Percentiles rank a stretch among this genome's conserved stretches.
Evolutionary conservation across 2,329 filamentous ascomycete species (phyloP).

Genomic region (Fusarium anthophilum): DNA sequence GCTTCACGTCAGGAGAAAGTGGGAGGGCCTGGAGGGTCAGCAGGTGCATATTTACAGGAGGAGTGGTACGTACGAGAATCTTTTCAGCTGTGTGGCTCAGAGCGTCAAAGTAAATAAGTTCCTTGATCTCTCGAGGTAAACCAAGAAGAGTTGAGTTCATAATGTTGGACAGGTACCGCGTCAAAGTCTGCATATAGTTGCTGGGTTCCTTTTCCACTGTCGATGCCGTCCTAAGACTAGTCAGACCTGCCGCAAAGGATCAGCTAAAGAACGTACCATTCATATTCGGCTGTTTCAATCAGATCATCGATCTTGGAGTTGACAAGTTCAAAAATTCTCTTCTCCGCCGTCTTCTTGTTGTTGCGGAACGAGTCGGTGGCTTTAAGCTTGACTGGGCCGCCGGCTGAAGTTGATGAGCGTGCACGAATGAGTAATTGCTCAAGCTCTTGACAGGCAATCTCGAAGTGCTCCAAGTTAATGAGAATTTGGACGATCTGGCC

Average conservation of each 20-base stretch:
- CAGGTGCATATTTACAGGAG: not conserved
- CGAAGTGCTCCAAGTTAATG: constrained; percentile 97
- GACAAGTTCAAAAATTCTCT: constrained; percentile 97
- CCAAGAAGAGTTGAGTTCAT: constrained; percentile 95
- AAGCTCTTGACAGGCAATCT: constrained; percentile 88
- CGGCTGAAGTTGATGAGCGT: constrained; percentile 81
- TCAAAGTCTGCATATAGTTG: constrained; percentile 95
- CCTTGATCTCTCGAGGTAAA: constrained; percentile 94
- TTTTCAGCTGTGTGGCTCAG: constrained; percentile 88
- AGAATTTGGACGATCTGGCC: constrained; percentile 98
- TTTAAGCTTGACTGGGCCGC: constrained; percentile 79
- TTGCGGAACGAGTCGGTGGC: constrained; percentile 88
- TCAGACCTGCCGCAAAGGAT: constrained; percentile 22
- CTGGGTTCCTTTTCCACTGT: constrained; percentile 77
- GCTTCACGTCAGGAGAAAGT: constrained; percentile 79
- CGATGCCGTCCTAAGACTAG: constrained; percentile 56
- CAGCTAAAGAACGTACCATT: constrained; percentile 68
- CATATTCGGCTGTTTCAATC: constrained; percentile 96
- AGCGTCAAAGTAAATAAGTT: constrained; percentile 97
- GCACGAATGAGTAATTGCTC: constrained; percentile 87
- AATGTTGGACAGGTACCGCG: constrained; percentile 91
- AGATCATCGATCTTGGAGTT: constrained; percentile 99
- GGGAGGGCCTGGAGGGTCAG: constrained; percentile 70
- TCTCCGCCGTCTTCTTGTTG: constrained; percentile 96
- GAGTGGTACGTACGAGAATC: constrained; percentile 69